These are phyloP conservation scores for Capsicum baccatum DNA, from an alignment of 257 asterid genomes.

Conservation along the genomic window DNA sequence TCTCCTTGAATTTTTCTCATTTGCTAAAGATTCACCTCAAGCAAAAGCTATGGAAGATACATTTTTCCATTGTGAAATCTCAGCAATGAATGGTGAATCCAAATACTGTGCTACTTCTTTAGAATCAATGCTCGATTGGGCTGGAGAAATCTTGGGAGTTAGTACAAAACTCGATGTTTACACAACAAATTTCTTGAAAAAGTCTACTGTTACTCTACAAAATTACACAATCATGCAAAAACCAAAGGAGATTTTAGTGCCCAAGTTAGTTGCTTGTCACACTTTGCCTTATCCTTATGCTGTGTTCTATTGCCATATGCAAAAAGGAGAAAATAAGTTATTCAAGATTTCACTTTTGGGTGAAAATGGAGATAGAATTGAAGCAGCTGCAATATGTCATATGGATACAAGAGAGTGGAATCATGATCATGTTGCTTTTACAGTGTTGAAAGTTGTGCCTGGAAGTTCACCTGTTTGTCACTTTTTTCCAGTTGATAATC, in stretches of 20 bases:
- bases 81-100: conserved; percentile 63
- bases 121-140: conserved; percentile 71
- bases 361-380: conserved; percentile 67
- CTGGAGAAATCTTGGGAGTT: conserved; percentile 39
- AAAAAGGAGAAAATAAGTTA: conserved; percentile 56
- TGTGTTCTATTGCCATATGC: conserved; percentile 78
- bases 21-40: conserved; percentile 57
- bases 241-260: conserved; percentile 43
- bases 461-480: conserved; percentile 81
- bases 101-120: conserved; percentile 79
- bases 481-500: conserved; percentile 73
- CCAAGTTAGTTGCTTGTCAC: conserved; percentile 66
- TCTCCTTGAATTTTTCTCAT: conserved; percentile 56
- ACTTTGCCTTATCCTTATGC: conserved; percentile 83
- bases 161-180: conserved; percentile 43
- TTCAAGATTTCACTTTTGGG: conserved; percentile 60
- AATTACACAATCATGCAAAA: conserved; percentile 58
- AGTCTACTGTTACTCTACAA: conserved; percentile 46
- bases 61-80: conserved; percentile 69
- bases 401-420: conserved; percentile 83
- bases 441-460: conserved; percentile 57
- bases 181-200: conserved; percentile 52
- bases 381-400: conserved; percentile 78
- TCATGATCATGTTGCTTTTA: conserved; percentile 67
- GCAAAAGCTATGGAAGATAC: conserved; percentile 68